Percentiles rank a stretch among this genome's conserved stretches.
Evolutionary conservation across 2,329 filamentous ascomycete genomes (phyloP).

Genomic region (Byssothecium circinans): DNA sequence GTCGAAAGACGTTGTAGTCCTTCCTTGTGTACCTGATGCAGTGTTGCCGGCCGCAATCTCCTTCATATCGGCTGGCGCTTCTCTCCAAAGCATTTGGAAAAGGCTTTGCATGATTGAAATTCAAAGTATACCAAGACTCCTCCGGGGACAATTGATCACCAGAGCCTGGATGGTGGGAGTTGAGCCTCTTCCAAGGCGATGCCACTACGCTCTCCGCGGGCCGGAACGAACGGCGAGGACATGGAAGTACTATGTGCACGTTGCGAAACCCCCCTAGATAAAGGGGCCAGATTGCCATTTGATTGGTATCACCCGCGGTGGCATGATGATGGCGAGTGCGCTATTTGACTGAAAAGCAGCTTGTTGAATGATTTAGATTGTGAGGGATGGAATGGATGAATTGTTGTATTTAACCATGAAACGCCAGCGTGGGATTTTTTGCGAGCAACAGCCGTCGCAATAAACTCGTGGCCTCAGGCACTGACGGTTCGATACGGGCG

Average conservation of each 20-base stretch:
- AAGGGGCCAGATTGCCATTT: slow-evolving; percentile 9
- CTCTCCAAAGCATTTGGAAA: no score
- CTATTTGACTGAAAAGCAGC: slow-evolving; percentile 10
- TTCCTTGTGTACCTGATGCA: slow-evolving; percentile 9
- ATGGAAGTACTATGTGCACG: slow-evolving; percentile 4
- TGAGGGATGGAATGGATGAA: slow-evolving; percentile 19
- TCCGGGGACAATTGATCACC: slow-evolving; percentile 3
- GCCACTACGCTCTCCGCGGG: not conserved
- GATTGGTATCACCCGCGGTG: slow-evolving; percentile 10
- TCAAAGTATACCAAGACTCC: slow-evolving; percentile 10
- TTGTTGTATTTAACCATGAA: slow-evolving; percentile 27
- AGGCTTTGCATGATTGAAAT: not conserved
- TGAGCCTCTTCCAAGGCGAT: slow-evolving; percentile 16
- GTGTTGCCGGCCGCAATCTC: not conserved
- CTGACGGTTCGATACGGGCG: slow-evolving; percentile 7
- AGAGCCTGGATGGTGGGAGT: slow-evolving; percentile 17
- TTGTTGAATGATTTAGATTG: slow-evolving; percentile 11
- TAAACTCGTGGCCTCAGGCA: slow-evolving; percentile 7
- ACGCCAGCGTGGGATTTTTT: slow-evolving; percentile 18
- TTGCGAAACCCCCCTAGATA: slow-evolving; percentile 9
- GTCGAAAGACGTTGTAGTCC: not conserved
- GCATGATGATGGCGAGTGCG: slow-evolving; percentile 15
- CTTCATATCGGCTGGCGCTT: no score
- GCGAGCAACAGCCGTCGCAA: slow-evolving; percentile 10
- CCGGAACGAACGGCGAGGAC: slow-evolving; percentile 1